Evolutionary conservation across 352 stramenopile genomes (phyloP), one percentile per base, ranked within the genome.

Genomic region (Globisporangium rhizosaccharum): DNA sequence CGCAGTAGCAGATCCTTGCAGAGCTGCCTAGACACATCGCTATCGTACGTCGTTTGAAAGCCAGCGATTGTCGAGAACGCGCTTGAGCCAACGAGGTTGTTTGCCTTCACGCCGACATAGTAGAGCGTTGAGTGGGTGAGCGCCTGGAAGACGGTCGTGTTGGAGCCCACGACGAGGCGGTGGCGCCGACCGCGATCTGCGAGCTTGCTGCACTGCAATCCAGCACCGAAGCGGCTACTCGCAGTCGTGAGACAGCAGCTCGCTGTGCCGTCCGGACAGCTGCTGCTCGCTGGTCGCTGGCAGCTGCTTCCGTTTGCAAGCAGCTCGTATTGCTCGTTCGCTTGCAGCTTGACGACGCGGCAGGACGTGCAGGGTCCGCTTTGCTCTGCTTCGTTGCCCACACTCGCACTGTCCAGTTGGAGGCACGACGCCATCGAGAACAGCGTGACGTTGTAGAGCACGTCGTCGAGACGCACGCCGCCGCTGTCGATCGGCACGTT

Each of bases 91-190:
- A 73, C 62, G 11, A 49, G 28, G 52, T 79, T 88, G 33, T 68
- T 74, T 1, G 68, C 75, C 71, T 75, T 68, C 0, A 88, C 72
- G 23, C 72, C 74, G 48, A 85, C 69, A 51, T 72, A 82, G 44
- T 88, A 90, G 2, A 51, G 66, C 12, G 77, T 73, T 8, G 77
- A 84, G 41, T 75, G 70, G 26, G 71, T 75, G 0, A 90, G 62
- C 4, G 57, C 59, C 20, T 67, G 62, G 45, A 87, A 81, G 25
- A 66, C n/a, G 1, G 67, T 65, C 14, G 70, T 64, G 17, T 75
- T 87, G 17, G 71, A 65, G 0, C 72, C 67, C 0, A 71, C 58
- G 9, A 77, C 62, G 26, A 70, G 26, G 44, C 60, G 61, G 26
- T 65, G 54, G 28, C 63, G 56, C 9, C 26, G 23, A 11, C 28